Base-by-base conservation (phyloP, 2,329 filamentous ascomycete species). In the Penicillium crustosum region DNA sequence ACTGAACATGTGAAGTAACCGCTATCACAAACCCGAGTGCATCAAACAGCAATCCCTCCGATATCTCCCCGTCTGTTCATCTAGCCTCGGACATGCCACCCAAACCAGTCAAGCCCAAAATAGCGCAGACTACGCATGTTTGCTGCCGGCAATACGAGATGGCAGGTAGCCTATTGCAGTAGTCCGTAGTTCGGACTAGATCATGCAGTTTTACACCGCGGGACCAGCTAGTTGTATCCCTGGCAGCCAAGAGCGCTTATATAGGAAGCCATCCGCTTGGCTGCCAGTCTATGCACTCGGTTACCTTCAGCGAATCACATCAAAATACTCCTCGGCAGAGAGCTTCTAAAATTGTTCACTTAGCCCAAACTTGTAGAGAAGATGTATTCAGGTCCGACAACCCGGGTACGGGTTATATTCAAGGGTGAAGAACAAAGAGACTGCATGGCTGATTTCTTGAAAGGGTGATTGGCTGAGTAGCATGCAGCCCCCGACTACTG, bases 221-320 rank as follows among this genome's bases (percentile, higher is more conserved):
- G 23, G 10, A 31, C 29, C 21, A 35, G 13, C 48, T 27, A 52
- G 31, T 38, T 25, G 15, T 17, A 21, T 41, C 41, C 19, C 42
- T 29, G n/a, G 8, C 13, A 35, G 48, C 48, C 42, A 41, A 57
- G 47, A 23, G 41, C 39, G 21, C 48, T 19, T 29, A 6, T 12
- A 23, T 23, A 35, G 63, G 52, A 64, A 64, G 47, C 36, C 55
- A 55, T 62, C 63, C 60, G 61, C 57, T 62, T 62, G 56, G 60
- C 35, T 57, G 10, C 8, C 44, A 36, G 33, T 31, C 29, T 33
- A 39, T 55, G 49, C 36, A 48, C 33, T 48, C 42, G n/a, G 29
- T 43, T 21, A 4, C 9, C 25, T 44, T 12, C 10, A 27, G 21
- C 48, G 27, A 57, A 57, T 47, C 49, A 57, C 4, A 53, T 23